Evolutionary conservation across 768 basidiomycete species (phyloP).

Genomic region (Boletus coccyginus): DNA sequence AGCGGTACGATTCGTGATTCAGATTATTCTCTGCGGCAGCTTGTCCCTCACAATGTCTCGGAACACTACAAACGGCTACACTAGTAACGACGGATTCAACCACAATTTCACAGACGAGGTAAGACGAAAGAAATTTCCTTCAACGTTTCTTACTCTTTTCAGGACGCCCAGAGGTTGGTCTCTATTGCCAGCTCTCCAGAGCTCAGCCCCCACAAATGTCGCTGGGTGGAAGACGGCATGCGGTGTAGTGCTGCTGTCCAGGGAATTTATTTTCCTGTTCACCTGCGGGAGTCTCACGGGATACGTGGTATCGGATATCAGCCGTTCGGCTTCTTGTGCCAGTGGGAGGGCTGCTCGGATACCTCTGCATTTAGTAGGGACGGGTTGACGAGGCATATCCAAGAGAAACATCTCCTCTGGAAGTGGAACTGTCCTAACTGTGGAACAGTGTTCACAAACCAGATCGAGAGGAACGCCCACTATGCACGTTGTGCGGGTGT

Average conservation of each 20-base stretch:
- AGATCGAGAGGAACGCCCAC: constrained; percentile 20
- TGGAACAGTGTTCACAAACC: constrained; percentile 14
- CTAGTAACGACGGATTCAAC: constrained; percentile 22
- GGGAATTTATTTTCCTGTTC: constrained; percentile 13
- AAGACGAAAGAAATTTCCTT: background rate
- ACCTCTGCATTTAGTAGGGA: constrained; percentile 16
- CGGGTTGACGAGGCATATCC: constrained; percentile 23
- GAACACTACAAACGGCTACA: constrained; percentile 4
- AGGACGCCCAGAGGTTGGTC: constrained; percentile 26
- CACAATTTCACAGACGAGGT: constrained; percentile 32
- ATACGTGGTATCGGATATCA: constrained; percentile 9
- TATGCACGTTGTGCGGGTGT: constrained; percentile 6
- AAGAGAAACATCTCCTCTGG: constrained; percentile 26
- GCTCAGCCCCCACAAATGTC: constrained; percentile 22
- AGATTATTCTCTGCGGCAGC: background rate
- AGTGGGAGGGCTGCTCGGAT: constrained; percentile 26
- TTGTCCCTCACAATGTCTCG: constrained; percentile 16
- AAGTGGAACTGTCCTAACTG: constrained; percentile 25
- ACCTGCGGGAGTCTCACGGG: constrained; percentile 22
- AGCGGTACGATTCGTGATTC: background rate
- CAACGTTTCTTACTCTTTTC: constrained; percentile 6
- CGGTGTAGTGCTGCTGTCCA: constrained; percentile 17
- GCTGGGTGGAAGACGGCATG: constrained; percentile 16
- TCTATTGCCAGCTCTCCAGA: constrained; percentile 30
- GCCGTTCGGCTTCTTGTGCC: constrained; percentile 14